Evolutionary conservation across 352 stramenopile species (phyloP).

Genomic region (Globisporangium cederbergense): DNA sequence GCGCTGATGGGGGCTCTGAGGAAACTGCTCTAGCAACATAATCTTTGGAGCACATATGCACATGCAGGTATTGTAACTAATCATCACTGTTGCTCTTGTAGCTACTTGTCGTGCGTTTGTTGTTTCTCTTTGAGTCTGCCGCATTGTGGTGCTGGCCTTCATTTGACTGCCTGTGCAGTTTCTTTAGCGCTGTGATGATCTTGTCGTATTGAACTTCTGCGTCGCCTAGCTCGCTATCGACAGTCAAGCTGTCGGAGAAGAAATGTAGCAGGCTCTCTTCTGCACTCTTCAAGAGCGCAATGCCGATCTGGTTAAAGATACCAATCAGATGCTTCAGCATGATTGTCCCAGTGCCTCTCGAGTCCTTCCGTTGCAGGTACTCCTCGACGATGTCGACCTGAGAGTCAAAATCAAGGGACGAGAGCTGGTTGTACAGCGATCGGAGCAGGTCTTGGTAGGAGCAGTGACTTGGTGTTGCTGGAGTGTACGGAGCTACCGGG

Average conservation of each 20-base stretch:
- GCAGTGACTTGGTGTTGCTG: neutral
- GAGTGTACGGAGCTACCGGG: conserved; percentile 2
- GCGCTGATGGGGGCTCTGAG: conserved; percentile 23
- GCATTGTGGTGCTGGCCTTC: conserved; percentile 7
- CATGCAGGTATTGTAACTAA: neutral
- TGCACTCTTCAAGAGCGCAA: conserved; percentile 43
- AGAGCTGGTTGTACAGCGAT: conserved; percentile 63
- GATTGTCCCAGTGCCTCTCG: conserved; percentile 27
- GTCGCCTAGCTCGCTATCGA: conserved; percentile 1
- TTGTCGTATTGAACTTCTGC: conserved; percentile 29
- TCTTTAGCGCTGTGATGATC: conserved; percentile 29
- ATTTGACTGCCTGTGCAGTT: conserved; percentile 16
- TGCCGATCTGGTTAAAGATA: conserved; percentile 50
- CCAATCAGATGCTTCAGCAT: conserved; percentile 32
- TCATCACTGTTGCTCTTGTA: conserved; percentile 6
- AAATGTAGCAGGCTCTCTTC: conserved; percentile 32
- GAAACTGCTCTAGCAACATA: conserved; percentile 6
- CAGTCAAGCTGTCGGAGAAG: conserved; percentile 16
- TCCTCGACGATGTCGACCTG: conserved; percentile 67
- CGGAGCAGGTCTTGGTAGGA: conserved; percentile 33
- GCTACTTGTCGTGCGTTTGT: conserved; percentile 10
- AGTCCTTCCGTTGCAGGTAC: conserved; percentile 39
- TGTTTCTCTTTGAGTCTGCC: neutral
- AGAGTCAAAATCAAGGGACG: conserved; percentile 60
- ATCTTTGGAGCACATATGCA: neutral